Conservation (phyloP, 306 rosid species). For the Quercus agrifolia region DNA sequence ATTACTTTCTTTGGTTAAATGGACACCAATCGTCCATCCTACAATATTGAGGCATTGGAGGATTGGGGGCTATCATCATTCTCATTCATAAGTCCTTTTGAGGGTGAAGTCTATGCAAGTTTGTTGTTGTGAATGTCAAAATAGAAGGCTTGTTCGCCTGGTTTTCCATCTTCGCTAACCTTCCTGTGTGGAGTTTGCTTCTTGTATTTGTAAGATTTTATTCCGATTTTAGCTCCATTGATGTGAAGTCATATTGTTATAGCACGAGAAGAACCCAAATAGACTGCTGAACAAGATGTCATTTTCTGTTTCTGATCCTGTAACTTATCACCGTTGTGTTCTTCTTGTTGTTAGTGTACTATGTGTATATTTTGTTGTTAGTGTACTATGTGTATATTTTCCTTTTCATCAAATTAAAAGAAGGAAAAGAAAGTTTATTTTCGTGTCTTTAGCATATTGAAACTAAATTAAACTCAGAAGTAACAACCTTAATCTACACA, state of each 20-base stretch:
- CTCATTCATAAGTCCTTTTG: neutral
- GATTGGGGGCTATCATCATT: constrained; percentile 21
- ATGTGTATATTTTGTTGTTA: neutral
- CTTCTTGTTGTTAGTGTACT: neutral
- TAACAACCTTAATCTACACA: neutral
- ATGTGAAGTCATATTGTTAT: constrained; percentile 25
- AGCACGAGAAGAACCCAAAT: constrained; percentile 10
- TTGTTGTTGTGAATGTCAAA: constrained; percentile 34
- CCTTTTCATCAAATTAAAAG: neutral
- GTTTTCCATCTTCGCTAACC: neutral
- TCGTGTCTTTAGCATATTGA: neutral
- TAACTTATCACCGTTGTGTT: neutral
- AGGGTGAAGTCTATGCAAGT: constrained; percentile 27
- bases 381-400: neutral
- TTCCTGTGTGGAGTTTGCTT: constrained; percentile 19
- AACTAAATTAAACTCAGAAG: too few species aligned
- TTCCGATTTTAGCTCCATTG: constrained; percentile 28
- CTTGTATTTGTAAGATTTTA: constrained; percentile 31
- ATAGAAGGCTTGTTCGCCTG: constrained; percentile 12
- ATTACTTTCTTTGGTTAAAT: neutral
- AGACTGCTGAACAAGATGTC: neutral
- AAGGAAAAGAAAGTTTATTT: neutral
- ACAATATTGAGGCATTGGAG: constrained; percentile 11
- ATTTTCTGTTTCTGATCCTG: neutral
- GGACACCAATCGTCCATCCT: constrained; percentile 15